phyloP scores from a whole-genome alignment of 2,329 filamentous ascomycete genomes.

The Cladosporium austrohemisphaericum region DNA sequence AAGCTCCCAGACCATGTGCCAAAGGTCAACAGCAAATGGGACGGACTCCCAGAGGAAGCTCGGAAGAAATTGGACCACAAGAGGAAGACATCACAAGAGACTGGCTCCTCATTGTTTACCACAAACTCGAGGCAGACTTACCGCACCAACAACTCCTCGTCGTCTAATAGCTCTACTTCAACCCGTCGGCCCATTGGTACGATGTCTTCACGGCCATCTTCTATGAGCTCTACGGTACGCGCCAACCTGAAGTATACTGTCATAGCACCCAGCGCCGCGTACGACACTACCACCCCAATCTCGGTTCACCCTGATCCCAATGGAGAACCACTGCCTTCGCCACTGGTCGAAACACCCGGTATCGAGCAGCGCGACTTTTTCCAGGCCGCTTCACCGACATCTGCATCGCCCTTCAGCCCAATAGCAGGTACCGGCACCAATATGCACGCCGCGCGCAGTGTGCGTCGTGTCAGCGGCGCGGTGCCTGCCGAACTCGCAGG shows the following conservation, averaged over 20 bases:
- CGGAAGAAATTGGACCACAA: conserved; percentile 3
- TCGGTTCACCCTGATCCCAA: background rate
- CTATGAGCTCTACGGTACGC: conserved; percentile 4
- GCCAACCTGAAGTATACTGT: conserved; percentile 3
- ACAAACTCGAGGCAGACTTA: conserved; percentile 1
- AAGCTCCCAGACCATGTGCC: conserved; percentile 49
- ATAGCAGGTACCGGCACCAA: background rate
- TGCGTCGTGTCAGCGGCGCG: conserved; percentile 1
- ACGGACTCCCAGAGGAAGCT: conserved; percentile 45
- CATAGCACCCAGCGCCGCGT: background rate
- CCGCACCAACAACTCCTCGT: conserved; percentile 7
- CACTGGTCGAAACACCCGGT: background rate
- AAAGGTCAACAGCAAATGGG: conserved; percentile 54
- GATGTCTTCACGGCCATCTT: conserved; percentile 8
- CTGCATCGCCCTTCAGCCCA: background rate
- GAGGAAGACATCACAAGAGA: background rate
- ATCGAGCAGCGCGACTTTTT: background rate
- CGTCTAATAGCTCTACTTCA: conserved; percentile 5
- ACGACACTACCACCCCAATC: conserved; percentile 6
- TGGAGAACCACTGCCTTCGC: background rate
- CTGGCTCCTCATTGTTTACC: background rate
- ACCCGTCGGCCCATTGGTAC: conserved; percentile 12
- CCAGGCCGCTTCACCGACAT: background rate
- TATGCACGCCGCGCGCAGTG: background rate
- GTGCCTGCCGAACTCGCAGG: conserved; percentile 11